Evolutionary conservation across 208 protist genomes (phyloP).

Genomic region (Leishmania braziliensis): DNA sequence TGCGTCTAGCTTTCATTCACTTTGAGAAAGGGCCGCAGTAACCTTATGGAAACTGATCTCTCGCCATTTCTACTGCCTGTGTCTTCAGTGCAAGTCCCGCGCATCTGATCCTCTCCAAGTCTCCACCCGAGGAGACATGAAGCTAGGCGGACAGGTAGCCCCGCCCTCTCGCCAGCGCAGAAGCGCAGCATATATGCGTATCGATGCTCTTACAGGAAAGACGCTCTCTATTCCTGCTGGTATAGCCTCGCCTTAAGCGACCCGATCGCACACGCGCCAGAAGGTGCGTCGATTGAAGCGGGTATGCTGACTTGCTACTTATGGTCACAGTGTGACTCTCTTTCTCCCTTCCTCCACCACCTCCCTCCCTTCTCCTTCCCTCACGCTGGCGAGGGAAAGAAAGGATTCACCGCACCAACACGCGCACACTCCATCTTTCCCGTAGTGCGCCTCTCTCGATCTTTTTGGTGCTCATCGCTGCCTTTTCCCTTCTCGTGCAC

Average conservation of each 20-base stretch:
- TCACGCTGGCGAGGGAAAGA: not conserved
- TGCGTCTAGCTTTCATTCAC: constrained; percentile 20
- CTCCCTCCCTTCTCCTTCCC: constrained; percentile 13
- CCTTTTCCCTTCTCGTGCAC: not conserved
- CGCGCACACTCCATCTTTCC: constrained; percentile 4
- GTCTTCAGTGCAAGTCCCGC: not conserved
- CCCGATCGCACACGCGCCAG: not conserved
- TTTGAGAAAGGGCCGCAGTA: not conserved
- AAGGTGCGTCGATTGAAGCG: not conserved
- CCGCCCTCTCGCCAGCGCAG: not conserved
- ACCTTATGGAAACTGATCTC: not conserved
- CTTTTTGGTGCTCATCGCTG: constrained; percentile 23
- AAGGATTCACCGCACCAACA: not conserved
- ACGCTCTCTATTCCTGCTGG: not conserved
- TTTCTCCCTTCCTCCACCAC: not conserved
- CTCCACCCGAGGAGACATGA: not conserved
- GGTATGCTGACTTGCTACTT: not conserved
- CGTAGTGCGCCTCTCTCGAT: constrained; percentile 2
- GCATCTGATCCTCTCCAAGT: not conserved
- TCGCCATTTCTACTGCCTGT: not conserved
- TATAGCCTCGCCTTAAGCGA: not conserved
- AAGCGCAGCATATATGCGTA: not conserved
- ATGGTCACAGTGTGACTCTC: not conserved
- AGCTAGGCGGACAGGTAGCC: not conserved
- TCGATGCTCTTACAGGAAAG: not conserved